These are phyloP conservation scores for Lasiosphaeria miniovina DNA, from an alignment of 495 filamentous ascomycete species.

Conservation along the genomic window DNA sequence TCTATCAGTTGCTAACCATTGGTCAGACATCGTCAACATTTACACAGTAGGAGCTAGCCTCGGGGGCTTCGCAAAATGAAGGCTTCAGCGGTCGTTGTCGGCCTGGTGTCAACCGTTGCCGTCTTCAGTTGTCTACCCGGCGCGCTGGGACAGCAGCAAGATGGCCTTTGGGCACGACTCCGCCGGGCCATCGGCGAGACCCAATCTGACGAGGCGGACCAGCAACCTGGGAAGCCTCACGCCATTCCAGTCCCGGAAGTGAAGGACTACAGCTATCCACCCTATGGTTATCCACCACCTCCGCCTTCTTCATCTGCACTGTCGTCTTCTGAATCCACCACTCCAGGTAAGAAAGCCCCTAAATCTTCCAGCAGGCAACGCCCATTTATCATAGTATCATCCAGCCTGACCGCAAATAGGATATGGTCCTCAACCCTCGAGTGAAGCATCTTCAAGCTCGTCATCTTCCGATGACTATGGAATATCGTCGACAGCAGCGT, in stretches of 20 bases:
- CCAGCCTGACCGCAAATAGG: slow-evolving; percentile 12
- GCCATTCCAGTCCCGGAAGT: slow-evolving; percentile 23
- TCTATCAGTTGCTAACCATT: not conserved
- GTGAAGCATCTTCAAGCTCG: slow-evolving; percentile 6
- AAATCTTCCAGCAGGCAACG: too few relatives aligned
- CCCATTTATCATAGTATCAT: too few relatives aligned
- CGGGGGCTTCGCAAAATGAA: slow-evolving; percentile 36
- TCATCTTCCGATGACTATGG: slow-evolving; percentile 10
- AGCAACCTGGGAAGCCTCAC: slow-evolving; percentile 23
- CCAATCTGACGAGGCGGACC: slow-evolving; percentile 12
- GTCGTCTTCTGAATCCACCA: not conserved
- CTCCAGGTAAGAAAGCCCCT: not conserved
- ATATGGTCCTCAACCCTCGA: slow-evolving; percentile 12
- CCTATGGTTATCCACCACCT: slow-evolving; percentile 44
- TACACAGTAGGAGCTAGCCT: not conserved
- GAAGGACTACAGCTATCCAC: slow-evolving; percentile 36
- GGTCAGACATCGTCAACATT: not conserved
- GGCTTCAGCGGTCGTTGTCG: slow-evolving; percentile 26
- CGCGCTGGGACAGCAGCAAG: slow-evolving; percentile 26
- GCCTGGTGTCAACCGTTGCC: slow-evolving; percentile 34
- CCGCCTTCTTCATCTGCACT: slow-evolving; percentile 33
- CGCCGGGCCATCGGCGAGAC: slow-evolving; percentile 22
- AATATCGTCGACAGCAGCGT: slow-evolving; percentile 13
- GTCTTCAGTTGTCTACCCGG: slow-evolving; percentile 31
- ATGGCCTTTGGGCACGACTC: slow-evolving; percentile 24